phyloP scores from a whole-genome alignment of 352 stramenopile species.

The Pythium sp. region DNA sequence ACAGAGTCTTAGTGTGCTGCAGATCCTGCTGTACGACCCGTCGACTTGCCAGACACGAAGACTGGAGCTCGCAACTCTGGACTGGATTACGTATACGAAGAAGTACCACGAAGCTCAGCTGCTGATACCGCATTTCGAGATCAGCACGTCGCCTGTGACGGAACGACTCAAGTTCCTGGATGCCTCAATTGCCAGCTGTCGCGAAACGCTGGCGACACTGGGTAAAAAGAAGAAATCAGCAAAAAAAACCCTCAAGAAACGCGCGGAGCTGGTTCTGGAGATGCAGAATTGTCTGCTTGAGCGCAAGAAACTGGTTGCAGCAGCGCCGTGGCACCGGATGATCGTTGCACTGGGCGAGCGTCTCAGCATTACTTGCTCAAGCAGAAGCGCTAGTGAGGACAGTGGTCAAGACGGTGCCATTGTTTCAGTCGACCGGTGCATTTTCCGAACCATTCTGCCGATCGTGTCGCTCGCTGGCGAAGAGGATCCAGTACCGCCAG shows the following conservation, averaged over 20 bases:
- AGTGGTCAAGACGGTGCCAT: too few relatives aligned
- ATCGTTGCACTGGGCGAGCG: constrained; percentile 39
- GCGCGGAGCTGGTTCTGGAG: constrained; percentile 18
- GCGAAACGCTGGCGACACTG: constrained; percentile 1
- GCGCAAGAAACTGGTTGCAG: constrained; percentile 18
- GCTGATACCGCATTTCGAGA: constrained; percentile 29
- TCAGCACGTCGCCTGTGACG: constrained; percentile 16
- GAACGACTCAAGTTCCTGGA: constrained; percentile 19
- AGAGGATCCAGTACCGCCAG: constrained; percentile 11
- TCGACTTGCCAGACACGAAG: constrained; percentile 3
- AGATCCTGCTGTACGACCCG: constrained; percentile 42
- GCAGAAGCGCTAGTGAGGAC: not conserved
- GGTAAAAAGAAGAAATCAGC: constrained; percentile 18
- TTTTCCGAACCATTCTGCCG: constrained; percentile 34
- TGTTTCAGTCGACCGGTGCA: constrained; percentile 37
- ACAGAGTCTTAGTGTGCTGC: constrained; percentile 18
- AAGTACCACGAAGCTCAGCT: constrained; percentile 37
- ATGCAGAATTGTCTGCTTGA: constrained; percentile 23
- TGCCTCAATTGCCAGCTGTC: not conserved
- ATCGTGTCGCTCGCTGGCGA: constrained; percentile 36
- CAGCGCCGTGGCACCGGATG: constrained; percentile 32
- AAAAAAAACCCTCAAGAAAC: constrained; percentile 33
- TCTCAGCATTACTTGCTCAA: constrained; percentile 8
- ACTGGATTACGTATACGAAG: constrained; percentile 47
- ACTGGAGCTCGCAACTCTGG: constrained; percentile 32